These are phyloP conservation scores for Nakazawaea wyomingensis DNA, from an alignment of 805 yeast genomes.

Conservation along the genomic window DNA sequence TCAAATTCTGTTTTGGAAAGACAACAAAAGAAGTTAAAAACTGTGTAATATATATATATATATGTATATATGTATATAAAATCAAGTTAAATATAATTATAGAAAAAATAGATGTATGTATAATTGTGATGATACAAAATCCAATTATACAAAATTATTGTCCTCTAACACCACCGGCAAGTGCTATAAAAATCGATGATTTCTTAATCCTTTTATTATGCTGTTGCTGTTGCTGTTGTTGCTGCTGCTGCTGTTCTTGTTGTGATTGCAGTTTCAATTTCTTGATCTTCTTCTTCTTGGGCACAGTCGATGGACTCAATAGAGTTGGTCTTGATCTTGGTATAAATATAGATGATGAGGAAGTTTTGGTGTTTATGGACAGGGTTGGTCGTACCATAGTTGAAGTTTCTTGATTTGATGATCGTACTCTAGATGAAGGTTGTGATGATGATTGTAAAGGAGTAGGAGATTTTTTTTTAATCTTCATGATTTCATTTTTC, in stretches of 20 bases:
- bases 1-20: constrained; percentile 15
- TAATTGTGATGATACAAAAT: too few relatives aligned
- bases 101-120: neutral
- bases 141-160: neutral
- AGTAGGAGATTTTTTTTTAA: too few relatives aligned
- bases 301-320: neutral
- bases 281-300: neutral
- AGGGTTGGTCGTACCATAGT: neutral
- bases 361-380: neutral
- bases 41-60: neutral
- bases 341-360: constrained; percentile 1
- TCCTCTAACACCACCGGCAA: neutral
- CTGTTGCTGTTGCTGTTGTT: neutral
- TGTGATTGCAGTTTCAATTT: neutral
- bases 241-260: neutral
- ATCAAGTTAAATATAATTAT: too few relatives aligned
- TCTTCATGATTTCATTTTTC: too few relatives aligned
- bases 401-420: neutral
- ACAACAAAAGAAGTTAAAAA: constrained; percentile 15
- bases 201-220: constrained; percentile 8
- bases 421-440: neutral
- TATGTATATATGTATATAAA: neutral
- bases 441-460: too few relatives aligned
- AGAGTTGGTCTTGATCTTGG: constrained; percentile 3
- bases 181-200: constrained; percentile 14